Conservation (phyloP, 2,329 filamentous ascomycete genomes). For the Sporothrix inflata region DNA sequence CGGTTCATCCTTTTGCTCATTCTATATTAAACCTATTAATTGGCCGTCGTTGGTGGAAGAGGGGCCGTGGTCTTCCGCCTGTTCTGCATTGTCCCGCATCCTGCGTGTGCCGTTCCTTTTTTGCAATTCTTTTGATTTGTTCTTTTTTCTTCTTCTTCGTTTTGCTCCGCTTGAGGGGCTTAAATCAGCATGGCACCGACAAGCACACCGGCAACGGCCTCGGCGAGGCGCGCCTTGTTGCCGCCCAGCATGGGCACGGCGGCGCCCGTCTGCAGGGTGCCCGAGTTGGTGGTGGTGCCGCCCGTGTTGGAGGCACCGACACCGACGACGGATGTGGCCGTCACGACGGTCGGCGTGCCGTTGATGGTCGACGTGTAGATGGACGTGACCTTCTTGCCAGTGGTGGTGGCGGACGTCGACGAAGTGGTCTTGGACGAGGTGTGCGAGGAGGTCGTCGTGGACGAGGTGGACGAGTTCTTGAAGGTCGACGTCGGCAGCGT, state of each 20-base stretch:
- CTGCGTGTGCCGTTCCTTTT: background rate
- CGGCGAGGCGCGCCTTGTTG: conserved; percentile 28
- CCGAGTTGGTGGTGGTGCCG: conserved; percentile 42
- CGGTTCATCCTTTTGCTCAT: background rate
- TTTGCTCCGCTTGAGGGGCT: background rate
- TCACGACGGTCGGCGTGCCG: conserved; percentile 51
- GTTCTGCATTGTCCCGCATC: background rate
- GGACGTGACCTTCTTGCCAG: conserved; percentile 37
- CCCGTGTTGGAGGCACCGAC: conserved; percentile 41
- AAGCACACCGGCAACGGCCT: conserved; percentile 33
- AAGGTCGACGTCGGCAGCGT: background rate
- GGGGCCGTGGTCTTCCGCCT: background rate
- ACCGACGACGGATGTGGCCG: conserved; percentile 54
- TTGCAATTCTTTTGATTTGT: background rate
- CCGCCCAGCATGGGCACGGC: conserved; percentile 21
- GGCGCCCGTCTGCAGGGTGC: conserved; percentile 41
- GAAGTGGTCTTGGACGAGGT: conserved; percentile 29
- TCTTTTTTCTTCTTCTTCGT: background rate
- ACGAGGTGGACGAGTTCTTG: background rate
- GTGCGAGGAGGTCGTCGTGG: conserved; percentile 30
- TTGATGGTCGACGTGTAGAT: conserved; percentile 53
- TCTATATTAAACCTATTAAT: background rate
- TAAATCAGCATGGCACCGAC: conserved; percentile 34
- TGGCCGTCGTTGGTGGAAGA: background rate
- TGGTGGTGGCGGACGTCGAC: conserved; percentile 15